Percentiles rank a stretch among this genome's conserved stretches.
Conservation (phyloP, 176 grass and related monocot species). For the Musa itinerans region DNA sequence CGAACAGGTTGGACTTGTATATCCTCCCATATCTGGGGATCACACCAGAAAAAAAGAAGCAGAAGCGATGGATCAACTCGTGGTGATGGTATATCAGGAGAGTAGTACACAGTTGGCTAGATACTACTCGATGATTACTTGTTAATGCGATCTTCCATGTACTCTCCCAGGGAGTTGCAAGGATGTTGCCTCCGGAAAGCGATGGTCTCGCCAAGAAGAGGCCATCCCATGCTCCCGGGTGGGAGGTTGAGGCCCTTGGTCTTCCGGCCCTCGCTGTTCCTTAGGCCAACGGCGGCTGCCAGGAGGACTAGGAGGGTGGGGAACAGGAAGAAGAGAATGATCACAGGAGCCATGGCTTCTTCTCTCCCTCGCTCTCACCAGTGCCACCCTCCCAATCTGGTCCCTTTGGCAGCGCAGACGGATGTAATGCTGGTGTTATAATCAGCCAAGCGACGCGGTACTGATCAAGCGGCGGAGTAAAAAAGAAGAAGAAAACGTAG, state of each 20-base stretch:
- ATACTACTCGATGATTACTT: neutral
- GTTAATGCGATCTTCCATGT: constrained; percentile 8
- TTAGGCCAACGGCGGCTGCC: neutral
- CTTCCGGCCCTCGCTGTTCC: constrained; percentile 12
- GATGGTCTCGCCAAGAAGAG: constrained; percentile 23
- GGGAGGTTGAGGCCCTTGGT: constrained; percentile 13
- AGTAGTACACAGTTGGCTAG: neutral
- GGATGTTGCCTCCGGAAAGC: constrained; percentile 20
- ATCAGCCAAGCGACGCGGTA: too few species aligned
- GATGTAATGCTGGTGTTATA: too few species aligned
- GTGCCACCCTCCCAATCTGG: neutral
- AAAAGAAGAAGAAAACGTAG: too few species aligned
- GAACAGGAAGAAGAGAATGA: neutral
- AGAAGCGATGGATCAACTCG: neutral
- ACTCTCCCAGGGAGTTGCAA: constrained; percentile 9
- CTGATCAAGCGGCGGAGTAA: too few species aligned
- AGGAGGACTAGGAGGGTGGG: neutral
- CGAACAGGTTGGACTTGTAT: constrained; percentile 9
- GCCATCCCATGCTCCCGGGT: constrained; percentile 21
- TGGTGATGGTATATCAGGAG: neutral
- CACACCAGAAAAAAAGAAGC: too few species aligned
- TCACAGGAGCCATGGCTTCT: neutral
- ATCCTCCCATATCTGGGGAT: constrained; percentile 21
- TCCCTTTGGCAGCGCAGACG: too few species aligned
- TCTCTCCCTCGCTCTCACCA: neutral